Conservation (phyloP, 164 flowering plant species). For the Chimonanthus praecox region DNA sequence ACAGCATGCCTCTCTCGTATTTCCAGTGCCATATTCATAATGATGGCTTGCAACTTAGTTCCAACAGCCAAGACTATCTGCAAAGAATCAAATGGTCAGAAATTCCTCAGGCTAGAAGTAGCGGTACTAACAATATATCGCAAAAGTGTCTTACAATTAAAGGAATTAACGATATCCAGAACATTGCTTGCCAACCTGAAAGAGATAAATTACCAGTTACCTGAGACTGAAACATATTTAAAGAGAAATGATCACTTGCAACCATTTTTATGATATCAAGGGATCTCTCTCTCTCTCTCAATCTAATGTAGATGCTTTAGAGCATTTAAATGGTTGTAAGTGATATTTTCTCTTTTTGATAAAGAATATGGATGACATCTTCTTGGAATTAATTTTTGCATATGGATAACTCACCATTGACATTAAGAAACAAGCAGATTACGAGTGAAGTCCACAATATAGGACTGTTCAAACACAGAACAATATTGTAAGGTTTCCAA, state of each 20-base stretch:
- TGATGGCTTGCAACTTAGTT: constrained; percentile 87
- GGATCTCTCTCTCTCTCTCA: not conserved
- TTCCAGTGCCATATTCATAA: constrained; percentile 83
- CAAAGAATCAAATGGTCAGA: not conserved
- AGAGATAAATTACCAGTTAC: not conserved
- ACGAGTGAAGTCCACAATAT: constrained; percentile 62
- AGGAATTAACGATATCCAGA: constrained; percentile 66
- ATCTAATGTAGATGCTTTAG: not conserved
- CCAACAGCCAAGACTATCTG: constrained; percentile 83
- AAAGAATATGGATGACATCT: not conserved
- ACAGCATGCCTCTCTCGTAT: constrained; percentile 89
- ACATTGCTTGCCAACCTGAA: constrained; percentile 72
- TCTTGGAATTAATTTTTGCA: not conserved
- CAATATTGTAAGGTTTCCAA: not conserved
- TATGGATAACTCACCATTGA: constrained; percentile 33
- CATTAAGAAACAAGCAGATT: constrained; percentile 49
- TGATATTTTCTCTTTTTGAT: not conserved
- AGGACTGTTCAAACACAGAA: constrained; percentile 45
- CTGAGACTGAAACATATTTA: not conserved
- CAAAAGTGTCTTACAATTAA: constrained; percentile 48
- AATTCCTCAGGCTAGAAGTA: not conserved
- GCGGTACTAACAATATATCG: not conserved
- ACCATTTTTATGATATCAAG: not conserved
- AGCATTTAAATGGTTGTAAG: not conserved
- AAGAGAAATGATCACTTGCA: not conserved